Evolutionary conservation across 1,139 yeast species (phyloP).

Genomic region (Candida freyschussii): DNA sequence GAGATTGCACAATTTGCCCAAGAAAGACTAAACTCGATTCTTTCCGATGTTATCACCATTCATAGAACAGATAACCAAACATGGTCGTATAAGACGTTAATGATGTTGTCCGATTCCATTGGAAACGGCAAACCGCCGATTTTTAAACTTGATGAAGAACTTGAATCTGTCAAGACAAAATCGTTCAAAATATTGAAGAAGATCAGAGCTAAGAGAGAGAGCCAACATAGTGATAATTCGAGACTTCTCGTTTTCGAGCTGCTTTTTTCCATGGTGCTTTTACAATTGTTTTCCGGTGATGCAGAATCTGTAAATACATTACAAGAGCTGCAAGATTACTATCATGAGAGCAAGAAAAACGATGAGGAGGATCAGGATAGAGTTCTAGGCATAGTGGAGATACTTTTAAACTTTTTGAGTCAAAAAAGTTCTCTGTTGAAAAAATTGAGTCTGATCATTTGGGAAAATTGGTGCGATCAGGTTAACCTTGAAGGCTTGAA

Average conservation of each 20-base stretch:
- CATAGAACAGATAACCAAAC: slow-evolving; percentile 43
- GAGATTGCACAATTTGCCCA: slow-evolving; percentile 40
- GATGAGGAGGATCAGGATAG: slow-evolving; percentile 35
- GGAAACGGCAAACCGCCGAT: slow-evolving; percentile 33
- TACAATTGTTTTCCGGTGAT: slow-evolving; percentile 77
- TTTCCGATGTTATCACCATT: slow-evolving; percentile 51
- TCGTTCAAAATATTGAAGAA: slow-evolving; percentile 46
- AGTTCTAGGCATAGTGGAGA: slow-evolving; percentile 68
- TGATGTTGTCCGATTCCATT: slow-evolving; percentile 29
- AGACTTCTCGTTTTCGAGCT: slow-evolving; percentile 50
- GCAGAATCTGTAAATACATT: slow-evolving; percentile 69
- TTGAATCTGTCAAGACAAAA: slow-evolving; percentile 43
- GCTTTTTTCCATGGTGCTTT: slow-evolving; percentile 68
- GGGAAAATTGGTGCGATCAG: slow-evolving; percentile 61
- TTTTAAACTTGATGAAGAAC: slow-evolving; percentile 50
- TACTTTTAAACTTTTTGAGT: slow-evolving; percentile 69
- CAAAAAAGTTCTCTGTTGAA: slow-evolving; percentile 69
- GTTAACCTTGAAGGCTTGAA: slow-evolving; percentile 48
- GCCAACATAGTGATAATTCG: slow-evolving; percentile 36
- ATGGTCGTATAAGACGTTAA: slow-evolving; percentile 53
- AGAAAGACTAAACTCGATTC: slow-evolving; percentile 61
- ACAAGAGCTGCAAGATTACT: slow-evolving; percentile 62
- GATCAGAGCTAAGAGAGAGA: slow-evolving; percentile 37
- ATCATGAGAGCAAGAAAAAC: slow-evolving; percentile 35
- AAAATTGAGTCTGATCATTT: slow-evolving; percentile 65